phyloP scores from a whole-genome alignment of 306 rosid genomes.

The Castanea sativa region DNA sequence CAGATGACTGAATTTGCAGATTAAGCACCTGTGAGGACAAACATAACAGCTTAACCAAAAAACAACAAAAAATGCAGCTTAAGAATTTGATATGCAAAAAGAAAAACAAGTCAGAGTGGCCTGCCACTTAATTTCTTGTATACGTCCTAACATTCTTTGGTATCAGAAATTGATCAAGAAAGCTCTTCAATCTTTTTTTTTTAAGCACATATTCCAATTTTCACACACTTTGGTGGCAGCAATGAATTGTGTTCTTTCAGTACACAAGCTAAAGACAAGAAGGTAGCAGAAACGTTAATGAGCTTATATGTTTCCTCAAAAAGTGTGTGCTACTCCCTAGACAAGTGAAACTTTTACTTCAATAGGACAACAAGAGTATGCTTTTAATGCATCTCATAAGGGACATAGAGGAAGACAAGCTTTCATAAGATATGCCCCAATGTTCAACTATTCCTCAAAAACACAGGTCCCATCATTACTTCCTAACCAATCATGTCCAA shows the following conservation, averaged over 20 bases:
- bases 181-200: background rate
- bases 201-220: background rate
- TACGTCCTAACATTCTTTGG: background rate
- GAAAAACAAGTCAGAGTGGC: background rate
- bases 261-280: background rate
- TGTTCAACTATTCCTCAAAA: background rate
- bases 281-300: background rate
- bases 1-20: slow-evolving; percentile 5
- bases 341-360: no score
- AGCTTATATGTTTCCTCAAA: background rate
- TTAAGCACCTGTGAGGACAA: slow-evolving; percentile 27
- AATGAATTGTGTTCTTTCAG: background rate
- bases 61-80: background rate
- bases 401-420: no score
- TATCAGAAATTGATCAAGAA: background rate
- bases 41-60: background rate
- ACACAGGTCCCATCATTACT: background rate
- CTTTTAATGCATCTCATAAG: no score
- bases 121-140: background rate
- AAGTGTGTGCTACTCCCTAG: no score
- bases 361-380: no score
- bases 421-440: no score
- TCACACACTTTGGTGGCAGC: background rate
- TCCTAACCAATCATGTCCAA: background rate
- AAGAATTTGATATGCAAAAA: slow-evolving; percentile 6